A percentile compares a stretch with the other conserved stretches of the same genome.
These are phyloP conservation scores for Phytophthora sansomeana DNA, from an alignment of 352 stramenopile genomes.

Conservation along the genomic window DNA sequence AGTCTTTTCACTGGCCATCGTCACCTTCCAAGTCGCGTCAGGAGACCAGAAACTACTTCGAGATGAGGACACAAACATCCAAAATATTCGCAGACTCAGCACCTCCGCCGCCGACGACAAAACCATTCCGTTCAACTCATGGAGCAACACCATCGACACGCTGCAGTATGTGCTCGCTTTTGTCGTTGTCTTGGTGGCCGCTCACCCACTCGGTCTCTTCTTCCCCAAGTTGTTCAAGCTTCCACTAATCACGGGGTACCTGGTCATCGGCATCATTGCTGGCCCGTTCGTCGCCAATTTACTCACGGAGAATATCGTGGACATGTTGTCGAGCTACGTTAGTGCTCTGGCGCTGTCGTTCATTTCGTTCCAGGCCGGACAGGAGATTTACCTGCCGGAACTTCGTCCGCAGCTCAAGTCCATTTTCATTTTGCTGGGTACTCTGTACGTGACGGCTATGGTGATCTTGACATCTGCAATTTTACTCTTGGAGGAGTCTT, in stretches of 20 bases:
- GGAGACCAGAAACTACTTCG: conserved; percentile 3
- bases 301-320: conserved; percentile 44
- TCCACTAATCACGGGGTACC: conserved; percentile 73
- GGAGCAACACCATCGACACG: conserved; percentile 47
- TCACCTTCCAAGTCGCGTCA: conserved; percentile 3
- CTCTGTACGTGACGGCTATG: conserved; percentile 65
- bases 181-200: conserved; percentile 60
- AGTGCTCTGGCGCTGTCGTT: conserved; percentile 73
- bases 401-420: too few relatives aligned
- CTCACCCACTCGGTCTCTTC: conserved; percentile 68
- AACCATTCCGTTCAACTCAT: conserved; percentile 33
- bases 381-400: too few relatives aligned
- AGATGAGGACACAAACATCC: neutral
- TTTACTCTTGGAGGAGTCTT: conserved; percentile 46
- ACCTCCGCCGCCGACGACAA: conserved; percentile 34
- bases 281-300: conserved; percentile 66
- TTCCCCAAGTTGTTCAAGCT: conserved; percentile 62
- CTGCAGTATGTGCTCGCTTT: conserved; percentile 57
- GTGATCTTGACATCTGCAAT: conserved; percentile 49
- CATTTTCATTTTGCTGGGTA: too few relatives aligned
- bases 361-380: too few relatives aligned
- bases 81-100: conserved; percentile 16
- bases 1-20: conserved; percentile 11
- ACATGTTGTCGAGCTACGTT: conserved; percentile 57
- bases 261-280: conserved; percentile 64